Evolutionary conservation across 495 filamentous ascomycete genomes (phyloP), one percentile per base, ranked within the genome.

Genomic region (Pseudoneurospora amorphoporcata): DNA sequence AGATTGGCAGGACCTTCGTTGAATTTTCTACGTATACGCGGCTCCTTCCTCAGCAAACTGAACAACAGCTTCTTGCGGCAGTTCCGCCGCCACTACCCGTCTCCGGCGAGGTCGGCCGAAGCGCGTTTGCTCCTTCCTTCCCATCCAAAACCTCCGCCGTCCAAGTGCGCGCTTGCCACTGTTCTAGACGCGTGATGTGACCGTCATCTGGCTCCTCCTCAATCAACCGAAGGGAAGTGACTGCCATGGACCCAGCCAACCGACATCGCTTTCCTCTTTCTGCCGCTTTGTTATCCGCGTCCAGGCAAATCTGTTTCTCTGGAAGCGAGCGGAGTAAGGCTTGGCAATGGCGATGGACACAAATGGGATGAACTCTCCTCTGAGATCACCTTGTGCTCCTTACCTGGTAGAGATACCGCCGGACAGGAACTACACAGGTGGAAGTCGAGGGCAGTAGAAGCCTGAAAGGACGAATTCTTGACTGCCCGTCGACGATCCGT

Each of bases 51-150:
- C 23, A 37, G 17, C 29, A 23, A 45, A 42, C 23, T 41, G 58
- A 72, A 41, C 69, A 39, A 41, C 35, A 37, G 35, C 35, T 5
- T 37, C 35, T 45, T 35, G 75, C 76, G 76, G 76, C 68, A 71
- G 61, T 75, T 71, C 75, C 77, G 73, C 72, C 43, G 75, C 58
- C 47, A 42, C 45, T 58, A 58, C 10, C 19, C 47, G 19, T 14
- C 19, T 58, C 19, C 19, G 35, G 35, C 23, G 10, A 53, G 17
- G 45, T 23, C 14, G 9, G 14, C 10, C 10, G 47, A 58, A 29
- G 19, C 47, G 10, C 19, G 47, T 58, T 58, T 58, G 47, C 29
- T 12, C 10, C 19, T 58, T 29, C 47, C 19, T 29, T 29, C 19
- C 4, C 19, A 14, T 58, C 17, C 71, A 39, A 17, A 16, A 39